A percentile compares a stretch with the other conserved stretches of the same genome.
phyloP scores from a whole-genome alignment of 1,284 basidiomycete species.

The Irpex sp. region DNA sequence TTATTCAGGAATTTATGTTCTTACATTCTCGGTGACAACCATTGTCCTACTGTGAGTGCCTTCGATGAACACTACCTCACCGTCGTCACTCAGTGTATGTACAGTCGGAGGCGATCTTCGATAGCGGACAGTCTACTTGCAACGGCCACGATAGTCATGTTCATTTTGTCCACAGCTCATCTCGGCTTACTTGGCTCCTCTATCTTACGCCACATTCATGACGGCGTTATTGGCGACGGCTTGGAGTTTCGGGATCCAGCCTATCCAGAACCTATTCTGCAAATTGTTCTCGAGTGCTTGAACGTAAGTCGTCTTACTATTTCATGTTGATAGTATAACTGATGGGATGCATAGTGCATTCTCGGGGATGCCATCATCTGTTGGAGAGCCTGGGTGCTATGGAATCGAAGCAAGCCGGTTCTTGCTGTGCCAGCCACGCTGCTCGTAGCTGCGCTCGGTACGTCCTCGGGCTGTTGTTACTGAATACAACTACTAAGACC shows the following conservation, averaged over 20 bases:
- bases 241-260: neutral
- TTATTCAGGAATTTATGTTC: neutral
- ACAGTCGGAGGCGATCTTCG: neutral
- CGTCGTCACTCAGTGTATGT: neutral
- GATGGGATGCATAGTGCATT: neutral
- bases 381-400: constrained; percentile 6
- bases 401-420: neutral
- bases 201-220: constrained; percentile 1
- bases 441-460: neutral
- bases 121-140: neutral
- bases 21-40: constrained; percentile 1
- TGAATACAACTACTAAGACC: neutral
- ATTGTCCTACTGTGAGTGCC: neutral
- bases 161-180: constrained; percentile 1
- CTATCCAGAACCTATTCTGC: neutral
- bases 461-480: neutral
- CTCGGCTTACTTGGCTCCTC: constrained; percentile 2
- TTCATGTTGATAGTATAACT: neutral
- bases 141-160: neutral
- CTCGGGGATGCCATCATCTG: constrained; percentile 1
- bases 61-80: too few species aligned
- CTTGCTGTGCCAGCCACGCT: neutral
- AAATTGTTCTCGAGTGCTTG: constrained; percentile 2
- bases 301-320: neutral
- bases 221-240: neutral